Percentiles rank a stretch among this genome's conserved stretches.
Evolutionary conservation across 2,329 filamentous ascomycete species (phyloP).

Genomic region (Thielaviopsis ethacetica): DNA sequence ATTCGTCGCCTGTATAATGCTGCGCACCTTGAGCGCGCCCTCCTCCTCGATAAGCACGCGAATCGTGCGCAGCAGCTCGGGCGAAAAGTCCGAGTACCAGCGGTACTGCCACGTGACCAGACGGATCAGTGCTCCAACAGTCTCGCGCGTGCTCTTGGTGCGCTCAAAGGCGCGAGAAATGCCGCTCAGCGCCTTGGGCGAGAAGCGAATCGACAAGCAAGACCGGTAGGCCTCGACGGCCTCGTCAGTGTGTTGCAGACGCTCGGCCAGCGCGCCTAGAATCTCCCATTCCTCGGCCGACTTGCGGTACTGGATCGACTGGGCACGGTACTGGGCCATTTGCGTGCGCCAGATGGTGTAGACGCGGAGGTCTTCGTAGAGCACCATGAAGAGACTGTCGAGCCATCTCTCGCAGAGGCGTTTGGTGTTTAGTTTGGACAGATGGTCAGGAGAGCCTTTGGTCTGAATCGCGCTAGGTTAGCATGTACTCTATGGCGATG

Average conservation of each 20-base stretch:
- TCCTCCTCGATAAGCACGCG: slow-evolving; percentile 93
- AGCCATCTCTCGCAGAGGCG: slow-evolving; percentile 94
- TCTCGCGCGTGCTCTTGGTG: slow-evolving; percentile 62
- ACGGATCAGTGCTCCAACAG: slow-evolving; percentile 70
- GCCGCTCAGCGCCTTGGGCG: slow-evolving; percentile 77
- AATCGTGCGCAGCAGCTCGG: slow-evolving; percentile 72
- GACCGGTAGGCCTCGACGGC: slow-evolving; percentile 84
- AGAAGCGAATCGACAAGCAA: slow-evolving; percentile 77
- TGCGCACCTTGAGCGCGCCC: slow-evolving; percentile 90
- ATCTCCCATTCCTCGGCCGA: slow-evolving; percentile 98
- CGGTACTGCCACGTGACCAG: slow-evolving; percentile 96
- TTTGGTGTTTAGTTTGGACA: slow-evolving; percentile 92
- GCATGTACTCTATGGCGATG: neutral
- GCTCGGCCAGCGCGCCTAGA: slow-evolving; percentile 77
- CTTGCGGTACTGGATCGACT: slow-evolving; percentile 92
- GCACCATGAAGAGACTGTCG: slow-evolving; percentile 96
- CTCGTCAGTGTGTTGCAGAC: slow-evolving; percentile 82
- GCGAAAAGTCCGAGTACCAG: slow-evolving; percentile 99
- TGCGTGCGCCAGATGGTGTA: slow-evolving; percentile 99
- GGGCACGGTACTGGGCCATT: slow-evolving; percentile 86
- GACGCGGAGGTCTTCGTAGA: slow-evolving; percentile 93
- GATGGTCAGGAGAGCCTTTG: slow-evolving; percentile 50
- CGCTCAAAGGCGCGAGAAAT: slow-evolving; percentile 67
- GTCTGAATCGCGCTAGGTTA: slow-evolving; percentile 24
- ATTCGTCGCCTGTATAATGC: slow-evolving; percentile 91